Evolutionary conservation across 306 rosid species (phyloP).

Genomic region (Trifolium pratense): DNA sequence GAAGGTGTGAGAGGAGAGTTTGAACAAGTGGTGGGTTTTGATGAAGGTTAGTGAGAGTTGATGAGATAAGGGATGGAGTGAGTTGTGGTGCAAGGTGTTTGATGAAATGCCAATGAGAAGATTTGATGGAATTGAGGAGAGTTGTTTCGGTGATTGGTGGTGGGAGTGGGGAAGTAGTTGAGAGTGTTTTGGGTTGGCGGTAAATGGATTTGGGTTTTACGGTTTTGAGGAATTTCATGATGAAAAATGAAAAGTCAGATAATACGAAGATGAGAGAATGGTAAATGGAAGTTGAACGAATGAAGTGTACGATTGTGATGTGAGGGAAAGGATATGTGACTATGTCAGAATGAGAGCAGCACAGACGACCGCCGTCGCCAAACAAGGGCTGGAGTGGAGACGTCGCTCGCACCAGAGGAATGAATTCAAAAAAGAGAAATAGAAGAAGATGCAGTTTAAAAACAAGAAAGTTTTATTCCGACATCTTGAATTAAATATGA

Average conservation of each 20-base stretch:
- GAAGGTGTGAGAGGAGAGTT: conserved; percentile 51
- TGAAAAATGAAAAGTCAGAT: neutral
- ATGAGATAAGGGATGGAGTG: conserved; percentile 56
- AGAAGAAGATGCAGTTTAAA: too few species aligned
- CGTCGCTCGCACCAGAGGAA: too few species aligned
- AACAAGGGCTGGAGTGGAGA: too few species aligned
- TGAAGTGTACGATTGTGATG: too few species aligned
- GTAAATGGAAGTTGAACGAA: too few species aligned
- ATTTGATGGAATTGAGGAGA: conserved; percentile 48
- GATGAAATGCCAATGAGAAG: conserved; percentile 92
- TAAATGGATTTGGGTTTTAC: neutral
- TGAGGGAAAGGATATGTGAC: too few species aligned
- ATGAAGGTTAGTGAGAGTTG: conserved; percentile 55
- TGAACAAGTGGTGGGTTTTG: conserved; percentile 55
- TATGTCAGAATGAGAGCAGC: too few species aligned
- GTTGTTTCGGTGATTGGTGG: conserved; percentile 45
- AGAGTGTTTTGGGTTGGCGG: neutral
- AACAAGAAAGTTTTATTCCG: too few species aligned
- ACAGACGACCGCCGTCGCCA: too few species aligned
- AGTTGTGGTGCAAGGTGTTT: conserved; percentile 57
- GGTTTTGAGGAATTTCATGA: conserved; percentile 1
- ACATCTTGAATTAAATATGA: too few species aligned
- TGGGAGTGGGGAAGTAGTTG: neutral
- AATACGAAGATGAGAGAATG: too few species aligned
- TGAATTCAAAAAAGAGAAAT: too few species aligned